Conservation (phyloP, 2,329 filamentous ascomycete species). For the Trichoderma asperellum region DNA sequence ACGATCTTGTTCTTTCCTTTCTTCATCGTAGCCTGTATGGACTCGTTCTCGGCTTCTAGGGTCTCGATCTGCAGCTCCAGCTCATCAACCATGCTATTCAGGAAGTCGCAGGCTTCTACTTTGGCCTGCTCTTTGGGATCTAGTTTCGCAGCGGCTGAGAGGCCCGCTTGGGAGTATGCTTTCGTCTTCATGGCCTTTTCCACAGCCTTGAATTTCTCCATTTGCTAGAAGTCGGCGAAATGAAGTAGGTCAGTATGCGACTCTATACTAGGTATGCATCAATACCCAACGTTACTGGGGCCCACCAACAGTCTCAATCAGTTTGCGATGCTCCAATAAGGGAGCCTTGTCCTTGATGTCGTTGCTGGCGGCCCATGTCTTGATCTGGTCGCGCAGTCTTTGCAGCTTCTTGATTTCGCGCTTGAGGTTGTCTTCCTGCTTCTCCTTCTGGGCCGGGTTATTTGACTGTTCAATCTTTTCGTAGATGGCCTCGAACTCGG, state of each 20-base stretch:
- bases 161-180: conserved; percentile 96
- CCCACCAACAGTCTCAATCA: conserved; percentile 88
- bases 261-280: conserved; percentile 19
- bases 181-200: conserved; percentile 99
- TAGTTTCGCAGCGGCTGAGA: conserved; percentile 87
- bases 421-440: conserved; percentile 96
- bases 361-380: conserved; percentile 97
- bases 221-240: conserved; percentile 66
- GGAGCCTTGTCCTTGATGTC: conserved; percentile 99
- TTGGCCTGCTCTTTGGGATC: conserved; percentile 99
- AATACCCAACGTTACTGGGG: conserved; percentile 27
- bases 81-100: conserved; percentile 85
- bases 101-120: conserved; percentile 82
- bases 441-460: conserved; percentile 95
- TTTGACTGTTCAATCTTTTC: conserved; percentile 95
- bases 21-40: conserved; percentile 85
- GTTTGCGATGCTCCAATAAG: conserved; percentile 87
- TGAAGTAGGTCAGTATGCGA: conserved; percentile 18
- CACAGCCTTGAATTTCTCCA: conserved; percentile 99
- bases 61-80: conserved; percentile 92
- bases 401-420: conserved; percentile 99
- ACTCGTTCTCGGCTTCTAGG: conserved; percentile 86
- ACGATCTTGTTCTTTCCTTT: conserved; percentile 86
- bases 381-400: conserved; percentile 96
- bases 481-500: conserved; percentile 91